Evolutionary conservation across 352 stramenopile genomes (phyloP).

Genomic region (Phytophthora hibernalis): DNA sequence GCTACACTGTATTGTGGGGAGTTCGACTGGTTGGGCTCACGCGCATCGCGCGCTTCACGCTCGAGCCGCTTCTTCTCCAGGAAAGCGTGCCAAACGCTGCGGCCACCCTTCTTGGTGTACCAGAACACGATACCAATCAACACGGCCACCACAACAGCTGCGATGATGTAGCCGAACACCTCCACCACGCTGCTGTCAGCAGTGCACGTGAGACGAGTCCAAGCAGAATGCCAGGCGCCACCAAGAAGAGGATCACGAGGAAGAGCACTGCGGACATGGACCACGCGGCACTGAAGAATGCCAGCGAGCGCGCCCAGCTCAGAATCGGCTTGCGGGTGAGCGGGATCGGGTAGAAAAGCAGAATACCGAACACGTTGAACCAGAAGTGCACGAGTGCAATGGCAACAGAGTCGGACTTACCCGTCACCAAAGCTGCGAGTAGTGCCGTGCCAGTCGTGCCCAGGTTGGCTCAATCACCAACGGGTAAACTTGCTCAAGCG

Average conservation of each 20-base stretch:
- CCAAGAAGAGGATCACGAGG: conserved; percentile 54
- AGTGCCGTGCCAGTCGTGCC: conserved; percentile 92
- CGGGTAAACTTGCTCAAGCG: conserved; percentile 91
- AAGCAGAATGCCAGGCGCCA: conserved; percentile 55
- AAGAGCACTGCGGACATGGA: conserved; percentile 62
- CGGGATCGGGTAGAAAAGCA: conserved; percentile 93
- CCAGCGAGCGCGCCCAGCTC: conserved; percentile 70
- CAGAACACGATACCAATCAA: neutral
- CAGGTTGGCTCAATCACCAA: conserved; percentile 93
- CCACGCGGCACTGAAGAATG: conserved; percentile 68
- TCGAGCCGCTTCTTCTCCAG: conserved; percentile 12
- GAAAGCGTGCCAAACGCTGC: neutral
- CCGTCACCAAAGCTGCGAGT: conserved; percentile 86
- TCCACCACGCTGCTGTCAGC: conserved; percentile 33
- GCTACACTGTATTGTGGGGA: conserved; percentile 27
- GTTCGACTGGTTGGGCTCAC: conserved; percentile 24
- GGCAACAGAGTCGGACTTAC: conserved; percentile 78
- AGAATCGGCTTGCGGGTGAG: conserved; percentile 86
- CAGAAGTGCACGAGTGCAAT: conserved; percentile 92
- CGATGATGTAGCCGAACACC: conserved; percentile 48
- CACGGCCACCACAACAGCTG: conserved; percentile 28
- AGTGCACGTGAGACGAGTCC: conserved; percentile 67
- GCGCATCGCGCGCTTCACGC: conserved; percentile 29
- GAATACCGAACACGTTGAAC: conserved; percentile 92
- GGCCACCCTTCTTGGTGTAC: too few species aligned